Evolutionary conservation across 768 basidiomycete species (phyloP), one percentile per base, ranked within the genome.

Genomic region (Mycena albidolilacea): DNA sequence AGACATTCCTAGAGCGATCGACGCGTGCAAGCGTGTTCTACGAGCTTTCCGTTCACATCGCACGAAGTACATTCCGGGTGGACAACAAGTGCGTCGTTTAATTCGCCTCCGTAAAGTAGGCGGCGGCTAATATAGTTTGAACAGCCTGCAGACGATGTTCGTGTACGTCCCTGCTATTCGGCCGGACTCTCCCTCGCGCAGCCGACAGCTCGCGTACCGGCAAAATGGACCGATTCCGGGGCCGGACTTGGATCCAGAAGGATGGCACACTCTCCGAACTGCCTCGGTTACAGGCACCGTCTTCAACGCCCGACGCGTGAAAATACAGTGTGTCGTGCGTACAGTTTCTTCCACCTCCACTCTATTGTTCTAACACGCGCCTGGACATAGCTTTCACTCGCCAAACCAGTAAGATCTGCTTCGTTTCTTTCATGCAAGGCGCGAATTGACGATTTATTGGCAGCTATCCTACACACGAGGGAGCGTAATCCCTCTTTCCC

Each of bases 21-120:
- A 74, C 78, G 0, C 79, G 78, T n/a, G 82, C 73, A 19, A 84
- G 76, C 50, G 78, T 86, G 11, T 78, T 80, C 55, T 87, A 87
- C 67, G 81, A 84, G 37, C 73, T 87, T 8, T 79, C 79, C 12
- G 70, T 87, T 58, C 78, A 80, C 50, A 81, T 86, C 60, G 79
- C 80, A 30, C 82, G 85, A 55, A 84, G 85, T 14, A 77, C 80
- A 11, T 76, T 87, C 67, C 81, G 83, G 43, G 74, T 83, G 10
- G 83, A 85, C 77, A 81, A 79, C 64, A 85, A 82, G 85, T 85
- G 35, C n/a, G 82, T 79, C n/a, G 82, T 79, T 62, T 3, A 7
- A 15, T 62, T 30, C n/a, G 43, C 5, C 46, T 41, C 57, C 15
- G 44, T 10, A 48, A 30, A 30, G 30, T 30, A 30, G 30, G 30